Conservation (phyloP, 2,329 filamentous ascomycete genomes). For the Penicillium verrucosum region DNA sequence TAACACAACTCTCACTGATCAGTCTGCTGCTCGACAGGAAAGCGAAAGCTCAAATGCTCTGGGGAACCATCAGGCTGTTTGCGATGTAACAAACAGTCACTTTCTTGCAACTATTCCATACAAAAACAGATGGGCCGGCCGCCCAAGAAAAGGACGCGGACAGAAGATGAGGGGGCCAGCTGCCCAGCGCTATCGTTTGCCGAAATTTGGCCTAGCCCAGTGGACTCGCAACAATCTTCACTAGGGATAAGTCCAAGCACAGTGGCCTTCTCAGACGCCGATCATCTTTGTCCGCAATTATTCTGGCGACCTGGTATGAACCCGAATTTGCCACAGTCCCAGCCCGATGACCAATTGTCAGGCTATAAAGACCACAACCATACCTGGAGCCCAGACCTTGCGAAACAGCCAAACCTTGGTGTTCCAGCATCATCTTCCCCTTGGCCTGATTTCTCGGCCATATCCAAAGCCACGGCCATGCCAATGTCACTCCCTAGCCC, state of each 20-base stretch:
- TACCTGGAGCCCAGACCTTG: constrained; percentile 23
- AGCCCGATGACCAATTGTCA: constrained; percentile 20
- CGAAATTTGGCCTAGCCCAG: constrained; percentile 25
- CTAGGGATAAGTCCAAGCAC: constrained; percentile 16
- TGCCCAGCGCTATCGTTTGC: constrained; percentile 12
- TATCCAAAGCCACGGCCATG: constrained; percentile 32
- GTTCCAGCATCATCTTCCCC: constrained; percentile 31
- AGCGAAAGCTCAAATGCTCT: constrained; percentile 49
- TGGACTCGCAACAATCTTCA: constrained; percentile 19
- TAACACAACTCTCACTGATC: constrained; percentile 14
- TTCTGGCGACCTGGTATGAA: constrained; percentile 12
- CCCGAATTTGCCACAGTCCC: constrained; percentile 7
- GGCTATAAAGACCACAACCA: constrained; percentile 27
- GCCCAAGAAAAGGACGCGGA: constrained; percentile 40
- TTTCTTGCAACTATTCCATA: constrained; percentile 46
- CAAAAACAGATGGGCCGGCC: constrained; percentile 51
- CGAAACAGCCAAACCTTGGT: constrained; percentile 22
- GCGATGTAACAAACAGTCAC: constrained; percentile 42
- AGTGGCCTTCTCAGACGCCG: constrained; percentile 21
- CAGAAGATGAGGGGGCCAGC: constrained; percentile 26
- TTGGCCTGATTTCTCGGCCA: constrained; percentile 44
- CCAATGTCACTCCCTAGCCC: constrained; percentile 20
- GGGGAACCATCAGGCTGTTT: constrained; percentile 44
- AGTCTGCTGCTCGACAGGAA: constrained; percentile 31
- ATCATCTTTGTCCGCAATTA: constrained; percentile 28